Evolutionary conservation across 163 green algal species (phyloP), one percentile per base, ranked within the genome.

Genomic region (Scenedesmus sp.): DNA sequence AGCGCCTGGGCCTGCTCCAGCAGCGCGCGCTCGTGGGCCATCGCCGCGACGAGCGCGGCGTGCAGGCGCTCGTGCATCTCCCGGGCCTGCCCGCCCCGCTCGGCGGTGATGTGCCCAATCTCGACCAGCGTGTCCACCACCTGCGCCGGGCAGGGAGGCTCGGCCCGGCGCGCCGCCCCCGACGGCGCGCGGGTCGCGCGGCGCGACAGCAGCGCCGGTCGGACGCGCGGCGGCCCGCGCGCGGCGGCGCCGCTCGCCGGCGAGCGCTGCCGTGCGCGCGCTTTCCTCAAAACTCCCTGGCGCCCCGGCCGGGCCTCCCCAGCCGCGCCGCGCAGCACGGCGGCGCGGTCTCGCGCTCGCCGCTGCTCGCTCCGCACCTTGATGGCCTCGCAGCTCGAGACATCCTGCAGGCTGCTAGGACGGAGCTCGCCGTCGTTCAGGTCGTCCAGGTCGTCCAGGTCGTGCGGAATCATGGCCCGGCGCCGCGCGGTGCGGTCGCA

Each of bases 41-140:
- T 88, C 9, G 77, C 70, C 17, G 47, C 65, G 28, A 91, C 73
- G 33, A 93, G 70, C 3, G 78, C 74, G 10, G 24, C 33, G 58
- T 93, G 87, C 31, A 92, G 79, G 33, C 65, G 56, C 3, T 82
- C 75, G 76, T 87, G 91, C 17, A 75, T 70, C 0, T 80, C 44
- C 60, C 87, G 89, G 20, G 78, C 84, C 36, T 75, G 64, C 34
- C 89, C 83, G 0, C 79, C 83, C 15, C 71, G 60, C 48, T 90
- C 86, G 3, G 62, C 24, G n/a, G n/a, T 72, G 24, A 93, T 77
- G 2, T 86, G 74, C 0, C 77, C 45, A 9, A 66, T 50, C 11
- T 87, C 71, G 2, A 89, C 58, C 2, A 90, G 75, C 11, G 74
- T 72, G 51, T 90, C 84, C 29, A 91, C 39, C 1, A 90, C 75